phyloP scores from a whole-genome alignment of 805 yeast species.

The Teunomyces barrocoloradensis region DNA sequence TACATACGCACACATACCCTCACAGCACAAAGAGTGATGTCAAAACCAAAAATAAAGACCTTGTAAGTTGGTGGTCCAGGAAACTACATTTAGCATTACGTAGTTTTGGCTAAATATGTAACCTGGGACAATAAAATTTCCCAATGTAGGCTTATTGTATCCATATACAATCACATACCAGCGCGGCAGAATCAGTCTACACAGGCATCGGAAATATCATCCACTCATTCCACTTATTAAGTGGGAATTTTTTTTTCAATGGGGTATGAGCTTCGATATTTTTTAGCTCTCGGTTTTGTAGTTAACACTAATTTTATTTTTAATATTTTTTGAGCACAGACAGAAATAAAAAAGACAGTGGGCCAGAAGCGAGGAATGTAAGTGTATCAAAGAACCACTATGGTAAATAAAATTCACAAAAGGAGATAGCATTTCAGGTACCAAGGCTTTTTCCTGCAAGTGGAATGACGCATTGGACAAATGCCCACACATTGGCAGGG shows the following conservation, averaged over 20 bases:
- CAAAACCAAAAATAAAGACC: background rate
- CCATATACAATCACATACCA: background rate
- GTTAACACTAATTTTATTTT: constrained; percentile 2
- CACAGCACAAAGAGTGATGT: background rate
- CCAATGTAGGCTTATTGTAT: background rate
- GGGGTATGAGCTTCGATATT: background rate
- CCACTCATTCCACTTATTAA: background rate
- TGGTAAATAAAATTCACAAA: background rate
- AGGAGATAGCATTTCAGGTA: background rate
- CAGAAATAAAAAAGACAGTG: background rate
- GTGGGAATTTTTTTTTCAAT: background rate
- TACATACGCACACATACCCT: background rate
- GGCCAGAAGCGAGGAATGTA: background rate
- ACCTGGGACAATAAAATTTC: background rate
- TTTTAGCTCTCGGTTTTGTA: constrained; percentile 1
- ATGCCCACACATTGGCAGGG: background rate
- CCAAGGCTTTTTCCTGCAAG: background rate
- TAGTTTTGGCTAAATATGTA: background rate
- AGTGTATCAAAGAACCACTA: background rate
- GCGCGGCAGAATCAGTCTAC: background rate
- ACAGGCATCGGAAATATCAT: background rate
- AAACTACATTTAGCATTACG: background rate
- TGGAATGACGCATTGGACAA: background rate
- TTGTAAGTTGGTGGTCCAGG: background rate
- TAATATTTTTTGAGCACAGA: background rate